Percentiles rank a stretch among this genome's conserved stretches.
Conservation (phyloP, 768 basidiomycete genomes). For the Dacryopinax primogenitus region DNA sequence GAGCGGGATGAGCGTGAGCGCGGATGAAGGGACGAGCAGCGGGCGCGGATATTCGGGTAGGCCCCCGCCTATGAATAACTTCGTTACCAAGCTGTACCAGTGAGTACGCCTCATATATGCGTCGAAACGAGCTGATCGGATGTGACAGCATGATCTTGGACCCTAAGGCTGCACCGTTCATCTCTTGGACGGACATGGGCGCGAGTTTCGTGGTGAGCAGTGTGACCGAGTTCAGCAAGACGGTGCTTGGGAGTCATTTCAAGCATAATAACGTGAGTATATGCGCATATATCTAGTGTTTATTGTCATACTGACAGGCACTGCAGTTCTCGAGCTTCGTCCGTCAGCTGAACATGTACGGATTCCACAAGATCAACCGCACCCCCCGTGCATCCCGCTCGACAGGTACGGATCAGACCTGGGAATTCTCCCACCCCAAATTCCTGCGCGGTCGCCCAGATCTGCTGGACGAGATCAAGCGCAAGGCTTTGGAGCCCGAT, state of each 20-base stretch:
- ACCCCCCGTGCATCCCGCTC: conserved; percentile 75
- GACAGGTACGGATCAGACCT: conserved; percentile 65
- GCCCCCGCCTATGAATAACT: conserved; percentile 59
- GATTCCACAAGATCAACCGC: conserved; percentile 88
- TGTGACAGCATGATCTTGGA: conserved; percentile 69
- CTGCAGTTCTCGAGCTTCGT: conserved; percentile 82
- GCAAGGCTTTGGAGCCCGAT: conserved; percentile 73
- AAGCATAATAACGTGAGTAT: conserved; percentile 72
- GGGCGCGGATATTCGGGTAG: conserved; percentile 27
- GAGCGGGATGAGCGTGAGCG: not conserved
- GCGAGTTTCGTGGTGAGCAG: conserved; percentile 78
- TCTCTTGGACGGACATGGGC: conserved; percentile 70
- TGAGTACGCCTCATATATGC: conserved; percentile 13
- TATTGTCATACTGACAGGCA: not conserved
- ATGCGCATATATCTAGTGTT: not conserved
- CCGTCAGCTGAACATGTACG: conserved; percentile 92
- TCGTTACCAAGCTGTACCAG: conserved; percentile 70
- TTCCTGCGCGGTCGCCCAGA: conserved; percentile 71
- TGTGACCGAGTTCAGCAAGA: conserved; percentile 73
- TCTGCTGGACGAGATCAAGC: conserved; percentile 71
- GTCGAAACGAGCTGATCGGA: conserved; percentile 7
- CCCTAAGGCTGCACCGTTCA: conserved; percentile 63
- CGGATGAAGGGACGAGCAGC: not conserved
- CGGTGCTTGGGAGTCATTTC: conserved; percentile 74
- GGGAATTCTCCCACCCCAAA: conserved; percentile 83